These are phyloP conservation scores for Mentha longifolia DNA, from an alignment of 257 asterid species.

Conservation along the genomic window DNA sequence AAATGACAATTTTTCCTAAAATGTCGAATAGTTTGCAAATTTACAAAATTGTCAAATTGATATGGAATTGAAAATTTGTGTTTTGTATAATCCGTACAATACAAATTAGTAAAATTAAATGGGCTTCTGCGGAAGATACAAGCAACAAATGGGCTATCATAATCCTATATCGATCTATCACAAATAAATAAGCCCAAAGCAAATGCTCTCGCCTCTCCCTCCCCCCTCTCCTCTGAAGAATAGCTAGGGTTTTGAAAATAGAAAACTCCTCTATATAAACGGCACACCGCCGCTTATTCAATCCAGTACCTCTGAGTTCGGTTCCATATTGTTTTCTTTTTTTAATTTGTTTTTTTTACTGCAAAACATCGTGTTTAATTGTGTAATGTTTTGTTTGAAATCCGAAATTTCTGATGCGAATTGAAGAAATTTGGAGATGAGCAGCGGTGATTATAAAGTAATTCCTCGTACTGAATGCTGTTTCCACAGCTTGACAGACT, in stretches of 20 bases:
- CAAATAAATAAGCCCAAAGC: not conserved
- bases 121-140: not conserved
- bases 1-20: too few relatives aligned
- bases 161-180: not conserved
- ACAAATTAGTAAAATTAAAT: too few relatives aligned
- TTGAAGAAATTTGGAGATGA: constrained; percentile 27
- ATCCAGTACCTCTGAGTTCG: not conserved
- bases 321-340: not conserved
- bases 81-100: too few relatives aligned
- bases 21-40: too few relatives aligned
- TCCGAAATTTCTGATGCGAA: not conserved
- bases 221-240: not conserved
- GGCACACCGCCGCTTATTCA: not conserved
- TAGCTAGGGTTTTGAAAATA: constrained; percentile 15
- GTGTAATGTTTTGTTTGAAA: not conserved
- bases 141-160: not conserved
- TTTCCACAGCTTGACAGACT: constrained; percentile 70
- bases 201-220: not conserved
- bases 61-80: too few relatives aligned
- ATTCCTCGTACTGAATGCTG: constrained; percentile 82
- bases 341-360: not conserved
- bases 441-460: constrained; percentile 65
- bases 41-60: too few relatives aligned
- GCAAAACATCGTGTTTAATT: not conserved
- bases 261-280: not conserved